These are phyloP conservation scores for Rhizopogon hawkerae DNA, from an alignment of 1,284 basidiomycete genomes.

Conservation along the genomic window DNA sequence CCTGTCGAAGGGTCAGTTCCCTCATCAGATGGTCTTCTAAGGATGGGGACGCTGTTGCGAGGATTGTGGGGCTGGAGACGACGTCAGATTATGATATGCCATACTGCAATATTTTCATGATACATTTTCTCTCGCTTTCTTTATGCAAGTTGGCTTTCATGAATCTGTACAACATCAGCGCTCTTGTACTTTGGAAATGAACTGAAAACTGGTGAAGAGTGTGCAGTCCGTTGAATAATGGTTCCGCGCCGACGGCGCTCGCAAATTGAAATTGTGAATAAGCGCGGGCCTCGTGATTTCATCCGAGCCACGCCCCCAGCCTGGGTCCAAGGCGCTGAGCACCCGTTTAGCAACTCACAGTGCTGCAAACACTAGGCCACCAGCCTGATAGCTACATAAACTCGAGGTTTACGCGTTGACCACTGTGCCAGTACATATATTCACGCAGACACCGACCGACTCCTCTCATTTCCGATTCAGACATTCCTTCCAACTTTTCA, in stretches of 20 bases:
- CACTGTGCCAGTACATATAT: background rate
- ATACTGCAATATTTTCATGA: constrained; percentile 8
- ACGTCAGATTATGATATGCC: constrained; percentile 16
- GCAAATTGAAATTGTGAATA: background rate
- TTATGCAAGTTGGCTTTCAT: constrained; percentile 10
- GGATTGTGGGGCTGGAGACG: constrained; percentile 3
- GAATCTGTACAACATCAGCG: constrained; percentile 7
- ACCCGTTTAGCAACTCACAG: background rate
- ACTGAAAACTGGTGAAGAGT: too few species aligned
- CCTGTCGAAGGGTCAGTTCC: constrained; percentile 91
- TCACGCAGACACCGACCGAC: background rate
- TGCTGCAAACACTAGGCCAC: too few species aligned
- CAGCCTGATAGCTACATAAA: background rate
- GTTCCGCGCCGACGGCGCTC: too few species aligned
- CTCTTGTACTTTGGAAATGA: background rate
- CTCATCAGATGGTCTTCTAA: constrained; percentile 84
- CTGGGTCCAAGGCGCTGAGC: too few species aligned
- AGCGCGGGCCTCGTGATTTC: background rate
- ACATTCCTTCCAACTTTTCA: background rate
- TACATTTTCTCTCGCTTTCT: constrained; percentile 4
- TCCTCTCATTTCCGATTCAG: constrained; percentile 1
- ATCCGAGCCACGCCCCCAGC: background rate
- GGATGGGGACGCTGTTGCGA: constrained; percentile 8
- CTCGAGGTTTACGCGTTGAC: background rate
- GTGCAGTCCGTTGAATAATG: too few species aligned